These are phyloP conservation scores for Exophiala mesophila DNA, from an alignment of 2,329 filamentous ascomycete genomes.

Conservation along the genomic window DNA sequence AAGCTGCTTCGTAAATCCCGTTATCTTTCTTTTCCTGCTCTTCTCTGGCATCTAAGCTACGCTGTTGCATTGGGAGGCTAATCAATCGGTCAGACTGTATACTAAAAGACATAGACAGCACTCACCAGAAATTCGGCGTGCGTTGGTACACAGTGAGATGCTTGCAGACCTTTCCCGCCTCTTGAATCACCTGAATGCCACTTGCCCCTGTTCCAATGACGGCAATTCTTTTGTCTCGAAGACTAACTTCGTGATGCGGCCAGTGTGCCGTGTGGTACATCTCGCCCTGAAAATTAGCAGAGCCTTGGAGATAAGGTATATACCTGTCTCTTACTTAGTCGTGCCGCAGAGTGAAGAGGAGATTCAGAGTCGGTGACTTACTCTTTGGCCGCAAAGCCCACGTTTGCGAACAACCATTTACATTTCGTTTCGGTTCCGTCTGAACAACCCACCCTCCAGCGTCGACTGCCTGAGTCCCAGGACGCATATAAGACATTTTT, in stretches of 20 bases:
- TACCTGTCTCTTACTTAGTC: too few species aligned
- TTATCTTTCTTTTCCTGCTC: slow-evolving; percentile 51
- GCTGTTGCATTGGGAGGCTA: slow-evolving; percentile 56
- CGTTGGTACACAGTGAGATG: slow-evolving; percentile 49
- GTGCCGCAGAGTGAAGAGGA: too few species aligned
- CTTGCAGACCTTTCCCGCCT: slow-evolving; percentile 19
- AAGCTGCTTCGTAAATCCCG: slow-evolving; percentile 44
- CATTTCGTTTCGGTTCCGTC: slow-evolving; percentile 18
- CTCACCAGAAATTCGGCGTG: slow-evolving; percentile 57
- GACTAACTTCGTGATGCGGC: slow-evolving; percentile 54
- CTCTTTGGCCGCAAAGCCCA: slow-evolving; percentile 54
- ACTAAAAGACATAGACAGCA: too few species aligned
- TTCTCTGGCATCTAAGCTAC: slow-evolving; percentile 45
- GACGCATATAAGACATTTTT: slow-evolving; percentile 34
- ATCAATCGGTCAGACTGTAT: too few species aligned
- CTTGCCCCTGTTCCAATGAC: slow-evolving; percentile 61
- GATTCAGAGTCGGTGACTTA: too few species aligned
- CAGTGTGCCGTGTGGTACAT: slow-evolving; percentile 58
- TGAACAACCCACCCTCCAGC: slow-evolving; percentile 20
- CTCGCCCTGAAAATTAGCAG: slow-evolving; percentile 55
- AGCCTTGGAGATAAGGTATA: slow-evolving; percentile 55
- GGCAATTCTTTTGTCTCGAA: slow-evolving; percentile 55
- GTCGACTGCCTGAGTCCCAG: slow-evolving; percentile 30
- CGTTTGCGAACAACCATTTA: slow-evolving; percentile 18
- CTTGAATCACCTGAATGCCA: slow-evolving; percentile 35